phyloP scores from a whole-genome alignment of 73 alveolate species.

The Paraurostyla sp. region DNA sequence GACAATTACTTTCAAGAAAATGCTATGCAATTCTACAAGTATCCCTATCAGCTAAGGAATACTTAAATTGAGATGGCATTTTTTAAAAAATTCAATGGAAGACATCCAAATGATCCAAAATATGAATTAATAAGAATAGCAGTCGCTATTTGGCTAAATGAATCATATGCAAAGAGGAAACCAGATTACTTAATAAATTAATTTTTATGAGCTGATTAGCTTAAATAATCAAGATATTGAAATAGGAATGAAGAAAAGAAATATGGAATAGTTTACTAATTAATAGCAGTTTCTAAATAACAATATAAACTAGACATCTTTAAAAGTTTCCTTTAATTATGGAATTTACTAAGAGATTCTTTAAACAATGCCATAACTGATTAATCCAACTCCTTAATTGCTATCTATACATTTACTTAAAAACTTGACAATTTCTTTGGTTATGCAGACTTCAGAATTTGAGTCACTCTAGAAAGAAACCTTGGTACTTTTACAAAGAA shows the following conservation, averaged over 20 bases:
- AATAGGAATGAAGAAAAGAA: neutral
- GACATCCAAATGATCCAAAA: neutral
- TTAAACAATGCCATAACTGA: too few relatives aligned
- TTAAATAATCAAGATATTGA: neutral
- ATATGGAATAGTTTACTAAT: neutral
- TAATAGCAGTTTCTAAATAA: neutral
- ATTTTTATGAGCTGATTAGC: neutral
- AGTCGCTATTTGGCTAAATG: neutral
- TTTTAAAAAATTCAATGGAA: neutral
- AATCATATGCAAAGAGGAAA: neutral
- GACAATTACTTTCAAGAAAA: neutral
- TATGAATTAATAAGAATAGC: neutral
- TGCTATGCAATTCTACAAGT: conserved; percentile 1
- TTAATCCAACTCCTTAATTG: neutral
- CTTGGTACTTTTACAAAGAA: neutral
- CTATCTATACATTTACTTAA: neutral
- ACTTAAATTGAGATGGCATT: conserved; percentile 3
- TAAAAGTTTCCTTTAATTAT: neutral
- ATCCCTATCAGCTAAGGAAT: conserved; percentile 41
- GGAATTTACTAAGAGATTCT: neutral
- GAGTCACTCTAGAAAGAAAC: neutral
- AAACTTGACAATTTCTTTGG: neutral
- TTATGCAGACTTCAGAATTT: neutral
- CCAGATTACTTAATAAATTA: neutral
- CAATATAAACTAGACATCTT: neutral